These are phyloP conservation scores for Solanum corneliomulleri DNA, from an alignment of 257 asterid species.

Conservation along the genomic window DNA sequence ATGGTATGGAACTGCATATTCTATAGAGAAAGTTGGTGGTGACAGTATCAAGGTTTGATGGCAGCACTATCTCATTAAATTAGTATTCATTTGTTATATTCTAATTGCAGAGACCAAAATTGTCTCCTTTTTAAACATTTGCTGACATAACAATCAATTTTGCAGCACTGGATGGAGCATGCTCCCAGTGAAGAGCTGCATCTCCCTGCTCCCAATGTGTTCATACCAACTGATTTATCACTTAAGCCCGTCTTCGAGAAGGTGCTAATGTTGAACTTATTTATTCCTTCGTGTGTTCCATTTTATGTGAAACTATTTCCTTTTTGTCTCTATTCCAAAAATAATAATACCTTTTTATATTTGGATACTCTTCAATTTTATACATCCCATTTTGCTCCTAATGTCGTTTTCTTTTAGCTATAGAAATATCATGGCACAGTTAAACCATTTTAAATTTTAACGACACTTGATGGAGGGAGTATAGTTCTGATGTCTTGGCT, in stretches of 20 bases:
- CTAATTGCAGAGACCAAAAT: not conserved
- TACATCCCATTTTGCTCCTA: not conserved
- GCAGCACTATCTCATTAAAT: not conserved
- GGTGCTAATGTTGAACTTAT: constrained; percentile 26
- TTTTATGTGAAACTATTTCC: not conserved
- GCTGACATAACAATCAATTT: not conserved
- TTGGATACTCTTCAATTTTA: not conserved
- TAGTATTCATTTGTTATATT: not conserved
- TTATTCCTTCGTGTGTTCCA: not conserved
- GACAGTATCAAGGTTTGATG: constrained; percentile 65
- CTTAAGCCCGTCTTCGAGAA: constrained; percentile 48
- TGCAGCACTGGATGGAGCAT: constrained; percentile 68
- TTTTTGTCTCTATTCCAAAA: not conserved
- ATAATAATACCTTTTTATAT: not conserved
- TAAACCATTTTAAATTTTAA: not conserved
- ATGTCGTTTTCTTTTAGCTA: not conserved
- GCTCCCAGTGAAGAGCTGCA: constrained; percentile 60
- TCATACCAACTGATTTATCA: constrained; percentile 90
- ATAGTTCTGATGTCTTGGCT: not conserved
- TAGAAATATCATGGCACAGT: not conserved
- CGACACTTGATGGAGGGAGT: not conserved
- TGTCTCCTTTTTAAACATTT: not conserved
- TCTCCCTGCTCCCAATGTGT: constrained; percentile 68
- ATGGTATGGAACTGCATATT: constrained; percentile 92
- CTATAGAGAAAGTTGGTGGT: constrained; percentile 48